Conservation (phyloP, 495 filamentous ascomycete species). For the Podospora pseudocomata region DNA sequence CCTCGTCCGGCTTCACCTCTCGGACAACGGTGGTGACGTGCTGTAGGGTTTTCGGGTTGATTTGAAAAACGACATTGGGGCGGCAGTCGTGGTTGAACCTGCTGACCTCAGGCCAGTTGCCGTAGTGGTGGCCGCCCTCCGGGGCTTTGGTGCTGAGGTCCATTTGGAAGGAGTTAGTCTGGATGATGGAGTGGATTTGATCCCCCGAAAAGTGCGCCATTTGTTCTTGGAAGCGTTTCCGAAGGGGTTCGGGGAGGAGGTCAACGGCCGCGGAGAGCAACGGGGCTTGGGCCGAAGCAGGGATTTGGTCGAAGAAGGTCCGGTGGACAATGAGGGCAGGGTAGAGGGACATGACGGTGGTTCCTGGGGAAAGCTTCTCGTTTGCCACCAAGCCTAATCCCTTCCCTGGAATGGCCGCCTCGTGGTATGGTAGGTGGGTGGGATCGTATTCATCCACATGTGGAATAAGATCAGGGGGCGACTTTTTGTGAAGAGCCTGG, state of each 20-base stretch:
- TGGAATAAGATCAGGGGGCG: no score
- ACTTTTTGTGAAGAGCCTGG: constrained; percentile 10
- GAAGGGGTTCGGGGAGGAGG: constrained; percentile 18
- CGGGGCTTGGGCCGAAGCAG: constrained; percentile 10
- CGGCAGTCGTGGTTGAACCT: constrained; percentile 32
- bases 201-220: constrained; percentile 23
- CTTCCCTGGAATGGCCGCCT: constrained; percentile 22
- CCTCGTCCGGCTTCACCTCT: constrained; percentile 24
- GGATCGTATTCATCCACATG: no score
- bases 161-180: constrained; percentile 32
- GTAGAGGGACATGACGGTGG: constrained; percentile 20
- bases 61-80: constrained; percentile 29
- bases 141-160: constrained; percentile 14
- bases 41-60: constrained; percentile 16
- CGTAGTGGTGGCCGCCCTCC: constrained; percentile 26
- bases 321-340: constrained; percentile 30
- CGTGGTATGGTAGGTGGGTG: neutral
- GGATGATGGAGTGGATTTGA: constrained; percentile 26
- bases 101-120: constrained; percentile 30
- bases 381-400: constrained; percentile 27
- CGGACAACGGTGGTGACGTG: constrained; percentile 27
- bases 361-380: constrained; percentile 23
- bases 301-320: constrained; percentile 17
- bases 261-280: constrained; percentile 27
- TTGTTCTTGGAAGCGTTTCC: constrained; percentile 16